These are phyloP conservation scores for Penicillium corylophilum DNA, from an alignment of 2,329 filamentous ascomycete species.

Conservation along the genomic window DNA sequence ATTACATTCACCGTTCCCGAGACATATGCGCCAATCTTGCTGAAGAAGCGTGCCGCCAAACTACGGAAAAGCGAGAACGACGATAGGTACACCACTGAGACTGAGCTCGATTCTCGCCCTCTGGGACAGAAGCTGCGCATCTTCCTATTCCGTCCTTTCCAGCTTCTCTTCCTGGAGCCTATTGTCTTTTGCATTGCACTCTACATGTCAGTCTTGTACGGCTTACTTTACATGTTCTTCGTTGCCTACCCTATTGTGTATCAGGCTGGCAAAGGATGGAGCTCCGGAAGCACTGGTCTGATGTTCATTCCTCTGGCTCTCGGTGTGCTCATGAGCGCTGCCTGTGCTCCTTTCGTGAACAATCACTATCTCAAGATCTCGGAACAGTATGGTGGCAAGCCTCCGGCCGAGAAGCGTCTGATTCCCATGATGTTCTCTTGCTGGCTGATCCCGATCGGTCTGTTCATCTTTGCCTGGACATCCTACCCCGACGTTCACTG, in stretches of 20 bases:
- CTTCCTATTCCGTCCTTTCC: constrained; percentile 79
- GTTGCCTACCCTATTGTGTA: constrained; percentile 62
- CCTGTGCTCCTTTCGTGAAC: constrained; percentile 72
- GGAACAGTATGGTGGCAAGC: constrained; percentile 64
- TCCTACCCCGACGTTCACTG: constrained; percentile 66
- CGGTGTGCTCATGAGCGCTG: constrained; percentile 67
- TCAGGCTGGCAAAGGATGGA: constrained; percentile 75
- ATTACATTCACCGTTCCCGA: constrained; percentile 89
- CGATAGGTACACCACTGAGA: constrained; percentile 69
- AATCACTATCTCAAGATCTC: constrained; percentile 71
- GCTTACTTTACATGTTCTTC: constrained; percentile 54
- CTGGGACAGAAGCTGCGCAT: constrained; percentile 67
- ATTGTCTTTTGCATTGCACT: constrained; percentile 82
- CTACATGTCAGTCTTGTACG: constrained; percentile 76
- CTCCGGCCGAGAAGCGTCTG: constrained; percentile 73
- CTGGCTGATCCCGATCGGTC: constrained; percentile 67
- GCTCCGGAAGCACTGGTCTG: constrained; percentile 69
- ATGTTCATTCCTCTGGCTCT: constrained; percentile 85
- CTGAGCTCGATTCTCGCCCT: constrained; percentile 72
- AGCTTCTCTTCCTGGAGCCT: constrained; percentile 77
- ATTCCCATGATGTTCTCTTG: constrained; percentile 80
- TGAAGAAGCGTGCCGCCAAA: constrained; percentile 68
- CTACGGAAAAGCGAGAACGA: constrained; percentile 69
- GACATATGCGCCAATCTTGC: constrained; percentile 79
- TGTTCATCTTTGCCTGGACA: constrained; percentile 69